phyloP scores from a whole-genome alignment of 257 asterid genomes.

The Ilex aquifolium region DNA sequence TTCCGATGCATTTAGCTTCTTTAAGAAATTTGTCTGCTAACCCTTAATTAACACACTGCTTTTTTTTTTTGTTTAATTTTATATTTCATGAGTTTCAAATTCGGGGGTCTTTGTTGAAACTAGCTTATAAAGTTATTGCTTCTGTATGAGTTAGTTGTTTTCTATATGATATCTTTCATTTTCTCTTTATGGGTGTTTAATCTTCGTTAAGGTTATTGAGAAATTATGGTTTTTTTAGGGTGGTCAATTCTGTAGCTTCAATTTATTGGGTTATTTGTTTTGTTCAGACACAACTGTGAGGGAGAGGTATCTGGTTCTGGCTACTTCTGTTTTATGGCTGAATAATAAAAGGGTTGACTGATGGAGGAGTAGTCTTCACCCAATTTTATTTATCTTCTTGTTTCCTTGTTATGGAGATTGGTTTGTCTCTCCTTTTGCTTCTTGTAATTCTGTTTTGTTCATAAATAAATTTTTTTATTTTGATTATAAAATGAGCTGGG shows the following conservation, averaged over 20 bases:
- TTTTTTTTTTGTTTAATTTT: background rate
- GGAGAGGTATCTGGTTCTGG: constrained; percentile 8
- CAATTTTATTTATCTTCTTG: too few species aligned
- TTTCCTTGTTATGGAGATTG: too few species aligned
- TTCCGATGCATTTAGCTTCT: too few species aligned
- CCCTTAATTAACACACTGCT: background rate
- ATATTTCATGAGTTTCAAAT: background rate
- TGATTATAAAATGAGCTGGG: too few species aligned
- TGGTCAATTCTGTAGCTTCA: constrained; percentile 12
- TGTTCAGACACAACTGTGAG: constrained; percentile 11
- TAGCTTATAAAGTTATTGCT: background rate
- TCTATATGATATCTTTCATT: constrained; percentile 12
- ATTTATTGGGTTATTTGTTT: constrained; percentile 20
- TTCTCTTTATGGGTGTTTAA: constrained; percentile 16
- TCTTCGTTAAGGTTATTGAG: background rate
- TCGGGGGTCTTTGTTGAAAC: background rate
- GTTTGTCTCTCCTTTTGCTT: too few species aligned
- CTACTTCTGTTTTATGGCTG: constrained; percentile 6
- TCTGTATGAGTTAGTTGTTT: constrained; percentile 10
- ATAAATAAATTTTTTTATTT: too few species aligned
- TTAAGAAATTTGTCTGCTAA: background rate
- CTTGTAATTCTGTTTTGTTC: too few species aligned
- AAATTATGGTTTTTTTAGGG: background rate
- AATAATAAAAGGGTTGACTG: too few species aligned
- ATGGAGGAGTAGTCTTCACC: too few species aligned